Evolutionary conservation across 2,329 filamentous ascomycete species (phyloP).

Genomic region (Pestalotiopsis sp.): DNA sequence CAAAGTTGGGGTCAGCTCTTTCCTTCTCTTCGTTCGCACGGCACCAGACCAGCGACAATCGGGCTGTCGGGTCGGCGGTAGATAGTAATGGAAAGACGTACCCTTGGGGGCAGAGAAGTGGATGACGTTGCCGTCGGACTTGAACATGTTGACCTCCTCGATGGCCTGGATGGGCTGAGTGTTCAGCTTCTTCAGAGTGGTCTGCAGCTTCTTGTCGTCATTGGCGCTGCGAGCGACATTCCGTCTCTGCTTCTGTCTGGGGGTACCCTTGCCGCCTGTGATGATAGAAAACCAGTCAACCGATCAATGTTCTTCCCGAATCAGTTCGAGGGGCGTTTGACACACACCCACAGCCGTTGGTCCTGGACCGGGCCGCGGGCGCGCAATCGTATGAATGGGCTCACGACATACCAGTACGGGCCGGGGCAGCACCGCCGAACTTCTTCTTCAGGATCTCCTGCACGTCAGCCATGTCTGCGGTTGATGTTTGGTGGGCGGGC

Average conservation of each 20-base stretch:
- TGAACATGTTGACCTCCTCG: slow-evolving; percentile 99
- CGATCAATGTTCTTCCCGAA: neutral
- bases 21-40: too few relatives aligned
- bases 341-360: neutral
- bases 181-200: slow-evolving; percentile 97
- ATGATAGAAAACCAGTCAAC: slow-evolving; percentile 4
- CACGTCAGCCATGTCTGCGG: slow-evolving; percentile 40
- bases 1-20: neutral
- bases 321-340: neutral
- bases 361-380: neutral
- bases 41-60: neutral
- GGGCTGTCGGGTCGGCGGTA: slow-evolving; percentile 73
- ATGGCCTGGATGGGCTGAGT: slow-evolving; percentile 99
- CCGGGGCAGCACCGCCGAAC: slow-evolving; percentile 34
- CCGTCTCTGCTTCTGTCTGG: slow-evolving; percentile 98
- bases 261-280: slow-evolving; percentile 89
- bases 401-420: slow-evolving; percentile 33
- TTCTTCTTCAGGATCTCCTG: slow-evolving; percentile 44
- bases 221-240: slow-evolving; percentile 88
- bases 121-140: slow-evolving; percentile 99
- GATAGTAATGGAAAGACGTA: slow-evolving; percentile 47
- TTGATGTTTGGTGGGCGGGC: slow-evolving; percentile 3
- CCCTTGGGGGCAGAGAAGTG: slow-evolving; percentile 98
- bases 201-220: slow-evolving; percentile 99
- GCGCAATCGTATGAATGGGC: neutral